Evolutionary conservation across 2,329 filamentous ascomycete genomes (phyloP).

Genomic region (Epichloe coenophiala): DNA sequence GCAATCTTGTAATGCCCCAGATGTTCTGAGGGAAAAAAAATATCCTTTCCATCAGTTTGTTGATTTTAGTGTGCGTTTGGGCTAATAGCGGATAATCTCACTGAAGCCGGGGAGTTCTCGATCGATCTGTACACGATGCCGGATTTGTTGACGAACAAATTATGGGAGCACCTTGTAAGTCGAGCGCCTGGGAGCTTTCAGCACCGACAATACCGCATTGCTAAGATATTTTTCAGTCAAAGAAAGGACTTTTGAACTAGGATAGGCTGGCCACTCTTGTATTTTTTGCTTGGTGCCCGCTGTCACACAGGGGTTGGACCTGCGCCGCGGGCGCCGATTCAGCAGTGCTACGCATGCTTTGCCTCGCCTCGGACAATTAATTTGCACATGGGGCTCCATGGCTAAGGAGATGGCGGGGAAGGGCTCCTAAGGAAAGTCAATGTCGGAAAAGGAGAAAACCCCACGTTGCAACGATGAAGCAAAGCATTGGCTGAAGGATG

Average conservation of each 20-base stretch:
- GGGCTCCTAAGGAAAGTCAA: too few species aligned
- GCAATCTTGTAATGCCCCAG: constrained; percentile 20
- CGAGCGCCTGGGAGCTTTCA: background rate
- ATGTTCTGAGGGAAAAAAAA: background rate
- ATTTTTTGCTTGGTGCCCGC: background rate
- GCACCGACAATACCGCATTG: background rate
- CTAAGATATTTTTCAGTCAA: constrained; percentile 15
- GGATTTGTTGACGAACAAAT: constrained; percentile 75
- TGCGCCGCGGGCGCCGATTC: background rate
- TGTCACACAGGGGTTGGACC: background rate
- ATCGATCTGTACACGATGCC: constrained; percentile 97
- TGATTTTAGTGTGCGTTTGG: constrained; percentile 15
- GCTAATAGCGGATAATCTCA: constrained; percentile 24
- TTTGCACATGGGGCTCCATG: background rate
- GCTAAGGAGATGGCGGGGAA: background rate
- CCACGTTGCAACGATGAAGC: background rate
- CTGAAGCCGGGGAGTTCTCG: constrained; percentile 81
- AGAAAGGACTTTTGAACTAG: constrained; percentile 25
- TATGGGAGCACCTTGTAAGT: constrained; percentile 72
- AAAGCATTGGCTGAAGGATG: background rate
- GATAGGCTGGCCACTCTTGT: background rate
- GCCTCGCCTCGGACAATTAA: background rate
- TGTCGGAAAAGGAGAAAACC: background rate
- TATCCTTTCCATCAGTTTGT: constrained; percentile 8
- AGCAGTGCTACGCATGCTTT: background rate